These are phyloP conservation scores for Penicillium sp. DNA, from an alignment of 2,329 filamentous ascomycete species.

Conservation along the genomic window DNA sequence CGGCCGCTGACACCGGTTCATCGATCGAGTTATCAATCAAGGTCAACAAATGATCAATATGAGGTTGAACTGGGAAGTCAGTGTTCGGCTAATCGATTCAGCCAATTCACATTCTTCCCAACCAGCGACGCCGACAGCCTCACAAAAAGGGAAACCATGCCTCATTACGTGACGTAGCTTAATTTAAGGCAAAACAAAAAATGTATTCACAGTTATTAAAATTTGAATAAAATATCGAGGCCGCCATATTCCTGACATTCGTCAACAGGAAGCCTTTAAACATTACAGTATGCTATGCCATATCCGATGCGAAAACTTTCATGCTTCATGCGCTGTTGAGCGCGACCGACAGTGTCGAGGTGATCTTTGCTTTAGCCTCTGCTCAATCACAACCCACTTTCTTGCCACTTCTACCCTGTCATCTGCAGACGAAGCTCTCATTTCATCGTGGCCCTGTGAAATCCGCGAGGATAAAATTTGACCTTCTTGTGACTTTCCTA, in stretches of 20 bases:
- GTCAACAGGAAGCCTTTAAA: too few relatives aligned
- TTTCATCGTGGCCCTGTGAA: slow-evolving; percentile 26
- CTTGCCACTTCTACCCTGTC: slow-evolving; percentile 21
- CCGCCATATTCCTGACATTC: too few relatives aligned
- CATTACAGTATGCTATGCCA: too few relatives aligned
- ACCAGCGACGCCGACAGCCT: not conserved
- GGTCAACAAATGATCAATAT: not conserved
- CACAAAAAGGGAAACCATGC: not conserved
- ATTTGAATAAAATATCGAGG: not conserved
- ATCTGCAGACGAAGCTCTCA: slow-evolving; percentile 18
- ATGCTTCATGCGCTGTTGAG: not conserved
- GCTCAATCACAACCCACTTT: slow-evolving; percentile 23
- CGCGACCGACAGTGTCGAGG: not conserved
- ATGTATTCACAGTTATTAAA: too few relatives aligned
- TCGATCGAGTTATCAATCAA: not conserved
- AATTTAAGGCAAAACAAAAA: not conserved
- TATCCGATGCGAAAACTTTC: not conserved
- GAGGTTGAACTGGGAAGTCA: not conserved
- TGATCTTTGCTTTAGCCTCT: slow-evolving; percentile 5
- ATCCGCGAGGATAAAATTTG: slow-evolving; percentile 25
- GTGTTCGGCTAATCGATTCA: not conserved
- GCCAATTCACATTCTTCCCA: not conserved
- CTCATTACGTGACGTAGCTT: not conserved
- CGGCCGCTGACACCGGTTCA: not conserved
- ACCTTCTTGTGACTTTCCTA: slow-evolving; percentile 22